Base-by-base conservation (phyloP, 148 eudicot species). In the Talinum fruticosum region DNA sequence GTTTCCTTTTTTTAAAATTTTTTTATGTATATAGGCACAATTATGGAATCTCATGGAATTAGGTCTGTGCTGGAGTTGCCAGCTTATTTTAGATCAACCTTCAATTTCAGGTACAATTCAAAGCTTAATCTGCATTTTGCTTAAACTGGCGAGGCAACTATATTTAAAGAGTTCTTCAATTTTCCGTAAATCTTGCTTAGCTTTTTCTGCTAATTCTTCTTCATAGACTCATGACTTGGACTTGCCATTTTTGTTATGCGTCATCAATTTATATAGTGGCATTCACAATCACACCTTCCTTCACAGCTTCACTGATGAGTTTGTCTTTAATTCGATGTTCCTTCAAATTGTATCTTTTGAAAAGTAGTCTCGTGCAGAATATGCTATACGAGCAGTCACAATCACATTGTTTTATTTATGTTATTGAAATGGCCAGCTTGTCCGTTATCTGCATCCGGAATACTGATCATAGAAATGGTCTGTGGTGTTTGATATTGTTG, bases 51-150 rank as follows among this genome's bases (percentile, higher is more conserved):
- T 14, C 77, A 80, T 66, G 70, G 71, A 38, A 71, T 83, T 26
- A 72, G 83, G 73, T 76, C 79, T 36, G 86, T 83, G 71, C 59
- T 79, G 75, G 86, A 80, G 71, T 77, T 83, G 59, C 86, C 86
- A 13, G 75, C 57, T 57, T 78, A 80, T 14, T 83, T 83, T 69
- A 38, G 78, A 69, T 80, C 86, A 67, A 83, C 83, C 53, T 82
- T 95, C 80, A 84, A 83, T 79, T 95, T 95, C 88, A 93, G 97
- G 99, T 93, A 80, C 77, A 23, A n/a, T n/a, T n/a, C n/a, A n/a
- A 33, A 69, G 76, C 64, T 45, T 47, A 18, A 62, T 51, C 18
- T 78, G 23, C 44, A 16, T 18, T 23, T 44, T 10, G 26, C 32
- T 69, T 37, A 8, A 35, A n/a, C 28, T 51, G 21, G 14, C 10